Percentiles rank a stretch among this genome's conserved stretches.
Evolutionary conservation across 139 green algal species (phyloP).

Genomic region (Tetradesmus lagerheimii): DNA sequence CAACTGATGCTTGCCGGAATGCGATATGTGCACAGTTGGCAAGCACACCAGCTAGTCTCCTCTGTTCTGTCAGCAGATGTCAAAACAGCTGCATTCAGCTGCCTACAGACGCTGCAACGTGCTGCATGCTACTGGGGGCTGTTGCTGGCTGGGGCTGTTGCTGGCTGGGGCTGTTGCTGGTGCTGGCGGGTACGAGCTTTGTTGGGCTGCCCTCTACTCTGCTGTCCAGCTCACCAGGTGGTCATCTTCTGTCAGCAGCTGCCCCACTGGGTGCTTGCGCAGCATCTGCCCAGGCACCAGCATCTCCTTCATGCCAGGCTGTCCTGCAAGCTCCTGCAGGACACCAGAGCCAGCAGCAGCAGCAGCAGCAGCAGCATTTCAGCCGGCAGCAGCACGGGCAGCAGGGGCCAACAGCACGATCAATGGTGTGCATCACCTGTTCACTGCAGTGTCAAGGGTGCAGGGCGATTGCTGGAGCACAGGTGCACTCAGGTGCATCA

Average conservation of each 20-base stretch:
- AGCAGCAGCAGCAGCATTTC: not conserved
- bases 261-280: conserved; percentile 58
- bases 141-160: not conserved
- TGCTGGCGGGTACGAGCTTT: too few species aligned
- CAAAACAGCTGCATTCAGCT: not conserved
- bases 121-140: too few species aligned
- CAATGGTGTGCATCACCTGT: too few species aligned
- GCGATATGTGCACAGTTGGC: too few species aligned
- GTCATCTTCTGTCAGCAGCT: conserved; percentile 64
- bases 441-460: too few species aligned
- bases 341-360: conserved; percentile 30
- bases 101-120: too few species aligned
- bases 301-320: conserved; percentile 57
- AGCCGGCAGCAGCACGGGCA: not conserved
- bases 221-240: conserved; percentile 57
- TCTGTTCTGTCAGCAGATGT: not conserved
- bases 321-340: conserved; percentile 48
- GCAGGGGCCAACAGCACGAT: not conserved
- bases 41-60: too few species aligned
- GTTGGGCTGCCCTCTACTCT: not conserved
- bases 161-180: too few species aligned
- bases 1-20: too few species aligned
- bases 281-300: conserved; percentile 61
- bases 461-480: too few species aligned
- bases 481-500: too few species aligned